Evolutionary conservation across 352 stramenopile genomes (phyloP), one percentile per base, ranked within the genome.

Genomic region (Globisporangium lucens): DNA sequence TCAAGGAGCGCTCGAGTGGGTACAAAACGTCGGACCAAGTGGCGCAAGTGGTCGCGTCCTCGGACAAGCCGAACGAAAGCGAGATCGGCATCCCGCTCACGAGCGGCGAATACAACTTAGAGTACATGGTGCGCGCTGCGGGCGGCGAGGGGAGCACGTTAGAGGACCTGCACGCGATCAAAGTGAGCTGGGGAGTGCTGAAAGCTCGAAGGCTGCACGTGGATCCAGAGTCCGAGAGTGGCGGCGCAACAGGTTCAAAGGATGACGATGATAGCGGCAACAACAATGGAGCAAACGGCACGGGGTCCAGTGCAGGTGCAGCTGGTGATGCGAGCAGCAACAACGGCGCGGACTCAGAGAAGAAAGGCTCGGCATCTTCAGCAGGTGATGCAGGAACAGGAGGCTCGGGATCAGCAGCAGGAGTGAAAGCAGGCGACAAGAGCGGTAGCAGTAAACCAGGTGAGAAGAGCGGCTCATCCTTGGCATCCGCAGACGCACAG

Each of bases 171-270:
- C 77, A 94, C 58, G 74, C 78, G 8, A 85, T 94, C 58, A 77
- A 77, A 17, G 71, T 94, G 8, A 78, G 81, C 22, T 93, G 87
- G 85, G 87, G 87, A 10, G 82, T 94, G 22, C 65, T 94, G 8
- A 82, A 85, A 0, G 68, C 84, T 10, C 74, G 82, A 9, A 89
- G 89, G 67, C 66, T 89, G 0, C 84, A 75, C 55, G 67, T 74
- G 17, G 62, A 72, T 5, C 56, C 57, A 4, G 69, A 69, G 10
- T 52, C 53, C 15, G 72, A 89, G 3, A 68, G 68, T 29, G 65
- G 49, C 8, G 33, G 53, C n/a, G 58, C 35, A 29, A 12, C 66
- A 30, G 60, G 58, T 7, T 62, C 57, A 10, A 71, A 71, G 36
- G 74, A 77, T n/a, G 70, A 65, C 20, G 71, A 72, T 10, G 58